Conservation (phyloP, 768 basidiomycete genomes). For the Termitomyces sp. region DNA sequence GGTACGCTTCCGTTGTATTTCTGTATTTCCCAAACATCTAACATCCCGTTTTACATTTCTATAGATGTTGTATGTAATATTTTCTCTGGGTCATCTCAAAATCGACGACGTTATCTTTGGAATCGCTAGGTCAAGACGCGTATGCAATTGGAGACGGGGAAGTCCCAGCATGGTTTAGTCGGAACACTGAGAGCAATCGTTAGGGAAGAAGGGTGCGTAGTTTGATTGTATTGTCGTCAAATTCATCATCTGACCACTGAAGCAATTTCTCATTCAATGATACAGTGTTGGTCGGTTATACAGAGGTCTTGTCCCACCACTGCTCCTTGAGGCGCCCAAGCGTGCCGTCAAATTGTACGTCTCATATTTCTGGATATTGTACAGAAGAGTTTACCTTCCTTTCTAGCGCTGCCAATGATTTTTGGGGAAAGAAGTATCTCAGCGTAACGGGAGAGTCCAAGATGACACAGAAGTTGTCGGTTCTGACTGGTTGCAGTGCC, state of each 20-base stretch:
- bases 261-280: not conserved
- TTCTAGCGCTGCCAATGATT: conserved; percentile 79
- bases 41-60: conserved; percentile 5
- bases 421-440: conserved; percentile 86
- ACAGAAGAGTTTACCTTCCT: conserved; percentile 2
- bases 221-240: not conserved
- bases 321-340: conserved; percentile 96
- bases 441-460: conserved; percentile 59
- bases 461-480: conserved; percentile 86
- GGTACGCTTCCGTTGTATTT: conserved; percentile 42
- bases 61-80: conserved; percentile 74
- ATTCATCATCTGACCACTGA: conserved; percentile 12
- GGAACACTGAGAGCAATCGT: conserved; percentile 82
- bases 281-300: conserved; percentile 76
- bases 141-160: conserved; percentile 93
- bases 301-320: conserved; percentile 92
- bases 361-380: not conserved
- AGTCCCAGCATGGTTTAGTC: conserved; percentile 67
- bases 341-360: conserved; percentile 92
- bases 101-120: conserved; percentile 3
- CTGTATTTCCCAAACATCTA: not conserved
- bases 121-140: conserved; percentile 85
- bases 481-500: conserved; percentile 88
- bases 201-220: conserved; percentile 79
- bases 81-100: conserved; percentile 6